Evolutionary conservation across 495 filamentous ascomycete species (phyloP), one percentile per base, ranked within the genome.

Genomic region (Lophiotrema nucula): DNA sequence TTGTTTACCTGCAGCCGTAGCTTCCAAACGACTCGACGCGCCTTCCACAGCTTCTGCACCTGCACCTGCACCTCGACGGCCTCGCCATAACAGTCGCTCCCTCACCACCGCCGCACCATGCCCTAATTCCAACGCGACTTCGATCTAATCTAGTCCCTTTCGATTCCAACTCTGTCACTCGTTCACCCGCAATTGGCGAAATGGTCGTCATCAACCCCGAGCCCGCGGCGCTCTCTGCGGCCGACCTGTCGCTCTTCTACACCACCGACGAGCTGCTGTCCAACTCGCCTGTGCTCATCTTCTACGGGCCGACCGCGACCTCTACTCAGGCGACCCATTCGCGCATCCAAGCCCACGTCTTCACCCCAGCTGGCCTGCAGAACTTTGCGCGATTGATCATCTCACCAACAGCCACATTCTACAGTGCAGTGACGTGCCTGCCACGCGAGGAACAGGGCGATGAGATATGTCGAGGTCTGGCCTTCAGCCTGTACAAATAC

Each of bases 401-500:
- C 49, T 93, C 93, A 21, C 92, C 92, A 21, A 92, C 85, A 53
- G 95, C 92, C n/a, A 85, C 93, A n/a, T 83, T 95, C 58, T 98
- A 97, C 70, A 83, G 84, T 54, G 91, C 90, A 26, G 92, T 98
- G 68, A 86, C 87, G 68, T 83, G 95, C 68, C 80, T 99, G n/a
- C 89, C 95, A 21, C 84, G 88, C 53, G 92, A 95, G 66, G 88
- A 88, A 71, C 93, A 97, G 77, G 92, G 91, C 37, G 89, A 96
- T 69, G 91, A 95, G 68, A 75, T 96, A 28, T 89, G 83, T 71
- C 85, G 93, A 16, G 93, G 88, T 1, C 77, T 99, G 38, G 93
- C 93, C 31, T 92, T 97, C 70, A 87, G 88, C 46, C 77, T 97
- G 68, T 79, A 89, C 69, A 97, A 92, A 69, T 99, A 97, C 74